Evolutionary conservation across 2,329 filamentous ascomycete species (phyloP), one percentile per base, ranked within the genome.

Genomic region (Thelonectria rubi): DNA sequence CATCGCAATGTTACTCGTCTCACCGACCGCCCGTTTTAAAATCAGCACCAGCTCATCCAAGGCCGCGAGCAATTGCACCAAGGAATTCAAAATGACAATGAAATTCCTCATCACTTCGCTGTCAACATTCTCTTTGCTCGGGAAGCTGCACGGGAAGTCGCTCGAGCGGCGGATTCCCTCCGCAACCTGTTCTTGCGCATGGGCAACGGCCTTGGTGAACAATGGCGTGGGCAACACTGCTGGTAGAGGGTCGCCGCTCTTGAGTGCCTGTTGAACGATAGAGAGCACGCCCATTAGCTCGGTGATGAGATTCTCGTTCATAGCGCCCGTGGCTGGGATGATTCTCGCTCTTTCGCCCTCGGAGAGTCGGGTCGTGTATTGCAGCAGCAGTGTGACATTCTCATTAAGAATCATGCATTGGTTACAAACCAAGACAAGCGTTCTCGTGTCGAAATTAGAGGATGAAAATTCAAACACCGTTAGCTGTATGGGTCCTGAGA

Each of bases 211-310:
- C 45, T 37, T 55, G 26, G 50, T 9, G 10, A 60, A 55, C 18
- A 60, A 46, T 11, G 60, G 60, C n/a, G 60, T 60, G 3, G 60
- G 60, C 18, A 63, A 18, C 26, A 63, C 56, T 18, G 60, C 60
- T 9, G 60, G 60, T 11, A 63, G 56, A 3, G 60, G 60, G 17
- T 59, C 60, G 12, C 51, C 56, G n/a, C 24, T 55, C 9, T 59
- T 60, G 7, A 60, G 48, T 11, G 60, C 32, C 17, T 56, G 55
- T 26, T 63, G 56, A 8, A 55, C 56, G 2, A 63, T 39, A 2
- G 60, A 46, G 1, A 63, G 30, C 5, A 60, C 56, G 8, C 55
- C 55, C 60, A 63, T 63, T 5, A 60, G 15, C 32, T 63, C 51
- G 3, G 56, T 57, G 15, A 60, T 55, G 12, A 63, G 24, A 9